Evolutionary conservation across 345 rosid genomes (phyloP).

Genomic region (Eucalyptus coolabah): DNA sequence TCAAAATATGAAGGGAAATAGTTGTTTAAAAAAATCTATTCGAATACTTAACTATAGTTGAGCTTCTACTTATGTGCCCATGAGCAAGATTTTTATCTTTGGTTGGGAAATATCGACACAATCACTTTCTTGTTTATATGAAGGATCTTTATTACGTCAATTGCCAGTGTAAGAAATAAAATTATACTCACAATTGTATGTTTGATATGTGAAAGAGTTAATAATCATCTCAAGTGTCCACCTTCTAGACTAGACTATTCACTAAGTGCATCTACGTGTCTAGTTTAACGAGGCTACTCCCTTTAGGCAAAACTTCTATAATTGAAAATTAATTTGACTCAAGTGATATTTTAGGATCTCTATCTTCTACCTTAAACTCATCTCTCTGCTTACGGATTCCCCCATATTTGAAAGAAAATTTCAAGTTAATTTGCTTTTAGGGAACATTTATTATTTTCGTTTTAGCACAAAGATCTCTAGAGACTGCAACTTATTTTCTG

Average conservation of each 20-base stretch:
- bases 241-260: background rate
- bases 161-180: background rate
- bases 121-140: background rate
- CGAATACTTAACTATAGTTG: too few species aligned
- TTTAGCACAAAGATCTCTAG: background rate
- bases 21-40: too few species aligned
- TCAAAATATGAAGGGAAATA: too few species aligned
- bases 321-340: too few species aligned
- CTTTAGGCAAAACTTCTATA: background rate
- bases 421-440: background rate
- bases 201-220: background rate
- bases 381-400: background rate
- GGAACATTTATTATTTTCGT: rapidly evolving
- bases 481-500: background rate
- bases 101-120: background rate
- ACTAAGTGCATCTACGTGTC: background rate
- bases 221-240: background rate
- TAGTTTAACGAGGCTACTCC: background rate
- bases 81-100: rapidly evolving
- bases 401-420: background rate
- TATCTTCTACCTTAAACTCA: background rate
- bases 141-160: background rate
- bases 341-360: background rate
- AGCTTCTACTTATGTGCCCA: too few species aligned
- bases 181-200: rapidly evolving